A percentile compares a stretch with the other conserved stretches of the same genome.
These are phyloP conservation scores for Vigna unguiculata DNA, from an alignment of 306 rosid genomes.

Conservation along the genomic window DNA sequence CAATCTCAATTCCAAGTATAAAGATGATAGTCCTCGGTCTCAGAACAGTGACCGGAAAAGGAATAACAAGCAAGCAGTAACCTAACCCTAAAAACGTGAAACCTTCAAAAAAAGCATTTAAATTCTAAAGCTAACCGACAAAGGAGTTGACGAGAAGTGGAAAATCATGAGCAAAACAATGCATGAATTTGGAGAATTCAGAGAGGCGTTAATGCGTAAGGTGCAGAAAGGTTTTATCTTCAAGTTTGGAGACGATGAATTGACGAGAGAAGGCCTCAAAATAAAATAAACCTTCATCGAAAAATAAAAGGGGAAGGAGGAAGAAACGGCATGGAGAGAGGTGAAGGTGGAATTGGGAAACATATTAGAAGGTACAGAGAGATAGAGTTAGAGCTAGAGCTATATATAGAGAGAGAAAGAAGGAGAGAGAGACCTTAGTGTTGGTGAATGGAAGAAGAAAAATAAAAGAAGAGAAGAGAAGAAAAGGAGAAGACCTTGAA, in stretches of 20 bases:
- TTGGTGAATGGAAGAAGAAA: neutral
- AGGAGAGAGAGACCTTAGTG: neutral
- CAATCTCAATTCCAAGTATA: neutral
- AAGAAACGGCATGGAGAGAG: neutral
- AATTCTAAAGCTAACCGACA: slow-evolving; percentile 21
- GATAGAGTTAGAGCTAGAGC: neutral
- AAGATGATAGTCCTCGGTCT: neutral
- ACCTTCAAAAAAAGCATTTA: neutral
- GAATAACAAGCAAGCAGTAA: neutral
- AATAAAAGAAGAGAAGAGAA: neutral
- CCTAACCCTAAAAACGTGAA: slow-evolving; percentile 13
- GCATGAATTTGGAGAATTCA: slow-evolving; percentile 15
- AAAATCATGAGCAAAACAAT: neutral
- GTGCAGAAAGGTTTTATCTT: neutral
- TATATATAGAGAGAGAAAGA: too few relatives aligned
- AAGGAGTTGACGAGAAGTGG: neutral
- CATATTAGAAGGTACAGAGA: too few relatives aligned
- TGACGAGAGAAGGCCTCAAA: neutral
- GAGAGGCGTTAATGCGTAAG: neutral
- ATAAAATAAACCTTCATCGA: neutral
- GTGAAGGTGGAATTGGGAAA: neutral
- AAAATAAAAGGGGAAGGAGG: neutral
- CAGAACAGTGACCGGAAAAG: neutral
- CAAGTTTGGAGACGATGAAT: neutral
- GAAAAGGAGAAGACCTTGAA: neutral